Evolutionary conservation across 1,284 basidiomycete species (phyloP).

Genomic region (Vanrija pseudolonga): DNA sequence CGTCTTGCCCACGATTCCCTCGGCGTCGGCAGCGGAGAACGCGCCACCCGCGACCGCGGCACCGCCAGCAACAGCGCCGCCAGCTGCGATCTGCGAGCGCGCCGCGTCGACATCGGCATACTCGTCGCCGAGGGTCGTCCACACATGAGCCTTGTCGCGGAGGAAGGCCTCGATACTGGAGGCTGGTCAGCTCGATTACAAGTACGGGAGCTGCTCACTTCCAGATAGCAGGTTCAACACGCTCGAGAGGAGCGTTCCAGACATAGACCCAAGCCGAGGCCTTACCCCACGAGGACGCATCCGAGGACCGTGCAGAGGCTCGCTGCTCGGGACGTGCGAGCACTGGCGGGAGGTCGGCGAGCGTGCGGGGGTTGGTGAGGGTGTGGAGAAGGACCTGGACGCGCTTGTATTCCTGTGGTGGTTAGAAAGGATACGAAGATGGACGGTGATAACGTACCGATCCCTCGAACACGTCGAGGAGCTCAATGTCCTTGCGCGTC

Average conservation of each 20-base stretch:
- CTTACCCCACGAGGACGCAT: constrained; percentile 6
- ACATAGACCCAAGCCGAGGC: constrained; percentile 63
- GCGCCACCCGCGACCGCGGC: too few species aligned
- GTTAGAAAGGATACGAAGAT: not conserved
- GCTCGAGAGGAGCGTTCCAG: constrained; percentile 54
- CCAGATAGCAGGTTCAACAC: constrained; percentile 65
- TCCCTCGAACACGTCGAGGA: constrained; percentile 74
- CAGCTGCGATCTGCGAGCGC: not conserved
- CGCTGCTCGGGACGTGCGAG: constrained; percentile 37
- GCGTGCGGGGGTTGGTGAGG: constrained; percentile 50
- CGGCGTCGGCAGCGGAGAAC: constrained; percentile 6
- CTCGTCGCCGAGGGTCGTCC: constrained; percentile 32
- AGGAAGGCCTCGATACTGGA: constrained; percentile 36
- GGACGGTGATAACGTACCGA: too few species aligned
- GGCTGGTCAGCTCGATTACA: not conserved
- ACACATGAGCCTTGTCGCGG: constrained; percentile 33
- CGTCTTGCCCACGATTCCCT: constrained; percentile 25
- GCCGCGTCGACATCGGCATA: constrained; percentile 34
- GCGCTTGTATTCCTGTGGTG: constrained; percentile 65
- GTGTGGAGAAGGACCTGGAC: constrained; percentile 55
- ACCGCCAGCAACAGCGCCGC: too few species aligned
- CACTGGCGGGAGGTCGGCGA: constrained; percentile 40
- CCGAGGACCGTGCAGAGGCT: not conserved
- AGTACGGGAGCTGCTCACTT: constrained; percentile 54
- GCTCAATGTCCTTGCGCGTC: constrained; percentile 57